These are phyloP conservation scores for Phytopythium helicoides DNA, from an alignment of 352 stramenopile species.

Conservation along the genomic window DNA sequence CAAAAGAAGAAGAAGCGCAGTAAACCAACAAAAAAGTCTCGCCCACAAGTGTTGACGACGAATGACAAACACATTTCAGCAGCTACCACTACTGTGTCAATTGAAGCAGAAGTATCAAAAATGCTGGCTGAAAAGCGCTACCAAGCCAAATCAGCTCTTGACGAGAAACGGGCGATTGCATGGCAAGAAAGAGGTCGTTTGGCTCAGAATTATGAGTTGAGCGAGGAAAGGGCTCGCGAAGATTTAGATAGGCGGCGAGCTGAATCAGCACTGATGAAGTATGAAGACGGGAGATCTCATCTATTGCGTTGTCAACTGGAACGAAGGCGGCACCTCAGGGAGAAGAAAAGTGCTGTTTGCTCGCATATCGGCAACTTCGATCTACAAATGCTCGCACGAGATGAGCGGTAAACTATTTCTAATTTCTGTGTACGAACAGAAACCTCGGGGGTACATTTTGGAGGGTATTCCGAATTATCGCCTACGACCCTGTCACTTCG, in stretches of 20 bases:
- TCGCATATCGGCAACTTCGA: conserved; percentile 15
- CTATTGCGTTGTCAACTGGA: conserved; percentile 19
- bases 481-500: conserved; percentile 49
- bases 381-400: conserved; percentile 38
- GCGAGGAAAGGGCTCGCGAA: conserved; percentile 8
- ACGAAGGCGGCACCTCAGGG: conserved; percentile 8
- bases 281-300: conserved; percentile 32
- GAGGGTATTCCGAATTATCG: conserved; percentile 51
- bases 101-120: too few relatives aligned
- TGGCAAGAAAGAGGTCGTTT: conserved; percentile 6
- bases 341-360: conserved; percentile 17
- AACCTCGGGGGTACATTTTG: conserved; percentile 39
- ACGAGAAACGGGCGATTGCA: conserved; percentile 21
- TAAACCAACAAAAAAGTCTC: too few relatives aligned
- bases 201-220: conserved; percentile 12
- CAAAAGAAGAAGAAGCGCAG: too few relatives aligned
- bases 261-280: conserved; percentile 52
- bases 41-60: too few relatives aligned
- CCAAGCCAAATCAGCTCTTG: neutral
- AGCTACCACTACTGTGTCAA: too few relatives aligned
- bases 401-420: conserved; percentile 46
- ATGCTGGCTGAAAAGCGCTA: too few relatives aligned
- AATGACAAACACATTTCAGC: too few relatives aligned
- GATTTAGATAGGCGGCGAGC: conserved; percentile 28
- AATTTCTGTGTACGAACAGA: conserved; percentile 35